Percentiles rank a stretch among this genome's conserved stretches.
These are phyloP conservation scores for Glycine tomentella DNA, from an alignment of 306 rosid species.

Conservation along the genomic window DNA sequence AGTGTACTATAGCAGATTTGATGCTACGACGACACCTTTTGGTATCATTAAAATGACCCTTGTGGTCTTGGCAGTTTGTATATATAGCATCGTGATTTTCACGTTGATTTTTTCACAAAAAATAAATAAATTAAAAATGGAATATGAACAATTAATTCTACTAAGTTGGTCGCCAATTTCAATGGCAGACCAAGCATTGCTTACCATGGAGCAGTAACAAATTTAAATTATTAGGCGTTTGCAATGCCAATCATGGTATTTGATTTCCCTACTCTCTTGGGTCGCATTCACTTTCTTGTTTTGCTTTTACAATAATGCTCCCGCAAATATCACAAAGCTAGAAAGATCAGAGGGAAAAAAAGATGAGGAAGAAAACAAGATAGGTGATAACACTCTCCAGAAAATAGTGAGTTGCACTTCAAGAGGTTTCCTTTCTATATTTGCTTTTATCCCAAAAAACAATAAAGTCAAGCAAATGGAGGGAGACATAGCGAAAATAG, in stretches of 20 bases:
- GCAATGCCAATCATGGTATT: slow-evolving; percentile 37
- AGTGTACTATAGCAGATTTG: slow-evolving; percentile 29
- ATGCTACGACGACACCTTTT: neutral
- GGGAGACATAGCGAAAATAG: slow-evolving; percentile 32
- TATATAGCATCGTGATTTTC: neutral
- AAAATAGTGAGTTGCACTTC: slow-evolving; percentile 26
- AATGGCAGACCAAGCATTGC: slow-evolving; percentile 14
- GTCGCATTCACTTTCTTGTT: slow-evolving; percentile 43
- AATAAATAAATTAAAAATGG: neutral
- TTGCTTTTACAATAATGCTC: neutral
- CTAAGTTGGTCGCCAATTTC: slow-evolving; percentile 29
- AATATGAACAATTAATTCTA: neutral
- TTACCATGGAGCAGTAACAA: slow-evolving; percentile 8
- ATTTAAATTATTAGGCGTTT: slow-evolving; percentile 42
- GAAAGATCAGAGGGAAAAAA: neutral
- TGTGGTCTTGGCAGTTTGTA: neutral
- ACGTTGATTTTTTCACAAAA: neutral
- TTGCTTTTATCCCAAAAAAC: slow-evolving; percentile 48
- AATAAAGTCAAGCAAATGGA: slow-evolving; percentile 30
- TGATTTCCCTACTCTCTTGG: slow-evolving; percentile 36
- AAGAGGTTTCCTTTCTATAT: slow-evolving; percentile 33
- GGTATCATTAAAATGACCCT: neutral
- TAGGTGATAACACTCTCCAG: slow-evolving; percentile 14
- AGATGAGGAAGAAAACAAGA: slow-evolving; percentile 30
- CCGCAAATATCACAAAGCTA: neutral